phyloP scores from a whole-genome alignment of 2,329 filamentous ascomycete species.

The Fusarium xyrophilum region DNA sequence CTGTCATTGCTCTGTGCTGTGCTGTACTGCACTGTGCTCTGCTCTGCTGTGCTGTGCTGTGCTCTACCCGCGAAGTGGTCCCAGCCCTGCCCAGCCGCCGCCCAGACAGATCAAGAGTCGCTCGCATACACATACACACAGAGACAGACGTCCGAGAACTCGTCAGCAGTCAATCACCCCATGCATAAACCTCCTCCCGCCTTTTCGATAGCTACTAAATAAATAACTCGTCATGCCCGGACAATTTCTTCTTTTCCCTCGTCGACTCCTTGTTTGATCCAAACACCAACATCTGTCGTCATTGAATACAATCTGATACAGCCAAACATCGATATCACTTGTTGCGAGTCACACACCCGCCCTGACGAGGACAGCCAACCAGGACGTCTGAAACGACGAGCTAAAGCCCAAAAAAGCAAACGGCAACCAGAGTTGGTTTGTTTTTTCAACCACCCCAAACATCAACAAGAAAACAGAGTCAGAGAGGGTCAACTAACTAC shows the following conservation, averaged over 20 bases:
- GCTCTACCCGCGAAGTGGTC: conserved; percentile 1
- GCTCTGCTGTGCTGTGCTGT: background rate
- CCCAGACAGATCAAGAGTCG: conserved; percentile 1
- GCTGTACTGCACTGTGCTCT: background rate
- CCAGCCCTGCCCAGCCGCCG: conserved; percentile 30
- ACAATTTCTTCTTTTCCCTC: conserved; percentile 10
- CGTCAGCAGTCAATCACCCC: conserved; percentile 27
- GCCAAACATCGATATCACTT: conserved; percentile 18
- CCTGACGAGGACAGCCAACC: conserved; percentile 28
- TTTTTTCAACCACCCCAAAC: conserved; percentile 18
- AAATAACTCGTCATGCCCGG: conserved; percentile 33
- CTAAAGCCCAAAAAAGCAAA: conserved; percentile 24
- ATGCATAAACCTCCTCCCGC: conserved; percentile 26
- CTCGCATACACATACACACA: background rate
- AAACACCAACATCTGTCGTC: background rate
- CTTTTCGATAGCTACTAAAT: conserved; percentile 31
- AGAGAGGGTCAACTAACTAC: conserved; percentile 10
- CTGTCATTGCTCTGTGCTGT: conserved; percentile 5
- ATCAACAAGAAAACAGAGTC: conserved; percentile 32
- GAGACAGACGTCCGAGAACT: conserved; percentile 11
- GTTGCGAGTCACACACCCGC: conserved; percentile 31
- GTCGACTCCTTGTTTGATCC: conserved; percentile 6
- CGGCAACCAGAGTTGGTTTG: conserved; percentile 20
- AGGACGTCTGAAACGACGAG: conserved; percentile 10
- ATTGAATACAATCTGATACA: conserved; percentile 3